phyloP scores from a whole-genome alignment of 495 filamentous ascomycete species.

The Astrocystis sublimbata region DNA sequence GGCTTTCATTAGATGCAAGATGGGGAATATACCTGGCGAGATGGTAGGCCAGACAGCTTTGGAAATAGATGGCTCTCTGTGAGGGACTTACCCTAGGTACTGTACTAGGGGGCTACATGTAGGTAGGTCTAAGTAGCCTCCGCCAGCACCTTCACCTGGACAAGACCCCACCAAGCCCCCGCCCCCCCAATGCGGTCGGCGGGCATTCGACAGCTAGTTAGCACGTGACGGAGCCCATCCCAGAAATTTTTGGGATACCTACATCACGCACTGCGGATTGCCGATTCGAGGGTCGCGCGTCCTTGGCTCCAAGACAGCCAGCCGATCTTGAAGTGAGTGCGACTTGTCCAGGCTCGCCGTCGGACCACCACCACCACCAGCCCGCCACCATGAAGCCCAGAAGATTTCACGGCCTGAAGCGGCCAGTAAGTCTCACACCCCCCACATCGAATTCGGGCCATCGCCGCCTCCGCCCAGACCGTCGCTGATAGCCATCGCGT shows the following conservation, averaged over 20 bases:
- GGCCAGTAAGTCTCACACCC: constrained; percentile 49
- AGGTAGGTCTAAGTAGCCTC: too few species aligned
- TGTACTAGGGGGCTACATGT: too few species aligned
- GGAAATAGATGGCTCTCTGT: too few species aligned
- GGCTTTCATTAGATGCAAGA: too few species aligned
- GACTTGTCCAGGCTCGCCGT: constrained; percentile 14
- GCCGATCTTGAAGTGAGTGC: background rate
- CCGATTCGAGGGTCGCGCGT: background rate
- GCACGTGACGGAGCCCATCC: constrained; percentile 17
- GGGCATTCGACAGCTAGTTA: background rate
- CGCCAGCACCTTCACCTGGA: too few species aligned
- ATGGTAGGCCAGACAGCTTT: too few species aligned
- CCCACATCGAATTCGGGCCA: background rate
- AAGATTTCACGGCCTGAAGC: constrained; percentile 64
- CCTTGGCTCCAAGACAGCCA: background rate
- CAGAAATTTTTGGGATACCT: constrained; percentile 24
- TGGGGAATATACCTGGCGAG: too few species aligned
- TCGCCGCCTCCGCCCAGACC: background rate
- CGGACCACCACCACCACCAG: too few species aligned
- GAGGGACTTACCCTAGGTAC: too few species aligned
- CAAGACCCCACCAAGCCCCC: background rate
- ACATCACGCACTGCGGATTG: background rate
- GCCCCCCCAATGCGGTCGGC: background rate
- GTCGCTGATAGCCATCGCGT: constrained; percentile 2
- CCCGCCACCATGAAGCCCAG: constrained; percentile 55